Base-by-base conservation (phyloP, 345 rosid species). In the Syzygium aqueum region DNA sequence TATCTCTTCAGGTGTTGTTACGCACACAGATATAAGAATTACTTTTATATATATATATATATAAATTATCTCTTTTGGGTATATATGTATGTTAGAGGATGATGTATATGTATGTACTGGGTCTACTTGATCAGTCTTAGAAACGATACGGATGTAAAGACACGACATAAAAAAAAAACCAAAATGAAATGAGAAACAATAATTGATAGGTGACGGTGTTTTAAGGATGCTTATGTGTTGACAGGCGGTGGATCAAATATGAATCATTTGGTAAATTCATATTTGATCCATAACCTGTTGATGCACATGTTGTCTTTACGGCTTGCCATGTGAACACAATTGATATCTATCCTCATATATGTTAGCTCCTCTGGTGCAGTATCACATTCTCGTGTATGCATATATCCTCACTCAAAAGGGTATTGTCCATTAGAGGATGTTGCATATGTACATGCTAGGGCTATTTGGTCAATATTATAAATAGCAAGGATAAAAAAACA, bases 241-340 rank as follows among this genome's bases (percentile, higher is more conserved):
- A 85, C 77, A 85, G 77, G 86, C 53, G 37, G 27, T 85, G 86
- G 86, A 61, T 27, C 80, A 61, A 85, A 61, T 85, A 85, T 59
- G 86, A 59, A 85, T 61, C 40, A 6, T 40, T 12, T 17, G 0
- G 0, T 7, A 11, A 27, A 61, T 85, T 61, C 86, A 85, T 85
- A 33, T 85, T 61, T 85, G 86, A 27, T 59, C 53, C 54, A 59
- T 28, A 40, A 30, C 67, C 57, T 85, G 49, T 63, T 0, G 49
- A 85, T 50, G 56, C 57, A 85, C 37, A 1, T 14, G 28, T 63
- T 51, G 52, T 28, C 54, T 85, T 85, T 19, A 22, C 33, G 80
- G 49, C 14, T 73, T 19, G 49, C 25, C 80, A 19, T 73, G 37
- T 37, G 25, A 33, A 37, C 5, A 73, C 25, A 13, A 1, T 37